A percentile compares a stretch with the other conserved stretches of the same genome.
phyloP scores from a whole-genome alignment of 2,329 filamentous ascomycete species.

The Sphaerulina musiva region DNA sequence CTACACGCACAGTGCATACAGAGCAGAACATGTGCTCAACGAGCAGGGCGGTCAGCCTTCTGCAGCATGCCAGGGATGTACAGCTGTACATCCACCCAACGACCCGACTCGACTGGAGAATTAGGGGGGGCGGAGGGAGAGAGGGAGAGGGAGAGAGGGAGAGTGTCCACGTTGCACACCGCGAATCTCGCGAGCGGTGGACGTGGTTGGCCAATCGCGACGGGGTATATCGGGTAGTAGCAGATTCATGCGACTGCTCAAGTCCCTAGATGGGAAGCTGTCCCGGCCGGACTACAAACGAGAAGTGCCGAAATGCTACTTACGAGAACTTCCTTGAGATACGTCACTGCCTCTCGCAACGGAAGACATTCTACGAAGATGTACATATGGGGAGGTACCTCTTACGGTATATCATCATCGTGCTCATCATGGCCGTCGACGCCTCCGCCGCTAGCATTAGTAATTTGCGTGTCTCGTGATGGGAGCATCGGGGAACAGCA shows the following conservation, averaged over 20 bases:
- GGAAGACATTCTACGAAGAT: background rate
- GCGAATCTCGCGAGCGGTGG: constrained; percentile 8
- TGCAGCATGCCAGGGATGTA: constrained; percentile 12
- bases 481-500: constrained; percentile 8
- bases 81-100: background rate
- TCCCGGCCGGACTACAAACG: constrained; percentile 11
- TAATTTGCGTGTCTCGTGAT: constrained; percentile 4
- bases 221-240: background rate
- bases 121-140: too few species aligned
- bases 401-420: background rate
- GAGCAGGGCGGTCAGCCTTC: constrained; percentile 13
- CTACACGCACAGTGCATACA: background rate
- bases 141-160: background rate
- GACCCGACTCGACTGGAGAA: background rate
- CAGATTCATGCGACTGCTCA: constrained; percentile 1
- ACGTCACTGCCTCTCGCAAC: constrained; percentile 10
- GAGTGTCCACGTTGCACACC: constrained; percentile 13
- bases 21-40: too few species aligned
- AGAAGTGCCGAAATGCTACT: constrained; percentile 14
- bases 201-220: constrained; percentile 10
- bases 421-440: constrained; percentile 6
- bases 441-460: constrained; percentile 10
- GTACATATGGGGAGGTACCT: too few species aligned
- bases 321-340: constrained; percentile 7
- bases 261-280: constrained; percentile 4